Percentiles rank a stretch among this genome's conserved stretches.
Evolutionary conservation across 2,329 filamentous ascomycete species (phyloP).

Genomic region (Diaporthe amygdali): DNA sequence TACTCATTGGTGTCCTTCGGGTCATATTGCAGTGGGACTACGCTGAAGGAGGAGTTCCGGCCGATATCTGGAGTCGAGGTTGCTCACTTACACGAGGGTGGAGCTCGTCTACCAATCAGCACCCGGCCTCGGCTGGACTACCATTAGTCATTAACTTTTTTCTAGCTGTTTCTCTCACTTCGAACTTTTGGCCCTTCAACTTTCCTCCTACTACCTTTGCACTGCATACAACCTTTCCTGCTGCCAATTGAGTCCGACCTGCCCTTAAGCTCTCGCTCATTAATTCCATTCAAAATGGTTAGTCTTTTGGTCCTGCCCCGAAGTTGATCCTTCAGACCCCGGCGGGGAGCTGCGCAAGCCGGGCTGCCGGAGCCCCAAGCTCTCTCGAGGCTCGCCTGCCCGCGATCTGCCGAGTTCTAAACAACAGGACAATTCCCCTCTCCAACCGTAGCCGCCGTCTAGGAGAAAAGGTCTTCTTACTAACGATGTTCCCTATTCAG

Average conservation of each 20-base stretch:
- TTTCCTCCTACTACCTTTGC: not conserved
- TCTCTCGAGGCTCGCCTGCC: not conserved
- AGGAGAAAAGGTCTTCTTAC: not conserved
- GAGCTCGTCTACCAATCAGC: not conserved
- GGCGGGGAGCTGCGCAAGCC: not conserved
- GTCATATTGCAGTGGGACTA: not conserved
- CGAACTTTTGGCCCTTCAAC: slow-evolving; percentile 3
- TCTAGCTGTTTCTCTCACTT: slow-evolving; percentile 24
- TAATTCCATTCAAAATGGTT: not conserved
- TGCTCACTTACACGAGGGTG: slow-evolving; percentile 19
- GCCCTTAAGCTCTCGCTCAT: not conserved
- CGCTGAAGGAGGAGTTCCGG: not conserved
- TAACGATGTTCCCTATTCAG: slow-evolving; percentile 40
- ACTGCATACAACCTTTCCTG: not conserved
- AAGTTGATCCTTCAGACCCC: not conserved
- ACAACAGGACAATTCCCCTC: not conserved
- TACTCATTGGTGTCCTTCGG: too few species aligned
- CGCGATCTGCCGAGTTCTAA: not conserved
- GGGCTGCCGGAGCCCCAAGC: not conserved
- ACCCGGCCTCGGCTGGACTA: not conserved
- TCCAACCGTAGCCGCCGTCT: not conserved
- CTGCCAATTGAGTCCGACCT: not conserved
- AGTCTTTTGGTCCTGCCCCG: not conserved
- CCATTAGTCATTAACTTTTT: slow-evolving; percentile 27
- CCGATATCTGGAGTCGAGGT: not conserved